Evolutionary conservation across 176 grass and related monocot genomes (phyloP).

Genomic region (Phragmites australis): DNA sequence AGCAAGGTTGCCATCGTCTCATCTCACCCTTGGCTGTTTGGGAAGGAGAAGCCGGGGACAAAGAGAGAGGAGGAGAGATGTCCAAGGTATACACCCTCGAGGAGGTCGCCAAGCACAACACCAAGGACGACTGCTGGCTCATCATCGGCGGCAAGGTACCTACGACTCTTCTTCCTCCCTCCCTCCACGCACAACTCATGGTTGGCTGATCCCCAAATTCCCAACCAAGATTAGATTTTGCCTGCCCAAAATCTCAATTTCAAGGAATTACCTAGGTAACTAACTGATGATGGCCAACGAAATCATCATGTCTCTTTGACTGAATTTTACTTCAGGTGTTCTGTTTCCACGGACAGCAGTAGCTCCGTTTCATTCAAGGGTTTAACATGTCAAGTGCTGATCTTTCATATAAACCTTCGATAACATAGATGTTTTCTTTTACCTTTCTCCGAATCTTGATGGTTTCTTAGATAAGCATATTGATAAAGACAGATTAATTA

Average conservation of each 20-base stretch:
- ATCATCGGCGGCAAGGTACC: constrained; percentile 76
- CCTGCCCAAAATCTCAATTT: background rate
- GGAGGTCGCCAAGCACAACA: constrained; percentile 71
- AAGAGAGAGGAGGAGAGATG: constrained; percentile 16
- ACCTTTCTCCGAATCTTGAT: background rate
- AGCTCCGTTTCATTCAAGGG: background rate
- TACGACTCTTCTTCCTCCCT: background rate
- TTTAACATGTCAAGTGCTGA: background rate
- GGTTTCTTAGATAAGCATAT: background rate
- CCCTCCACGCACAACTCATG: background rate
- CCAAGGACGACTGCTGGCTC: constrained; percentile 81
- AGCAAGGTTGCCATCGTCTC: background rate
- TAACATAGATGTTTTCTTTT: background rate
- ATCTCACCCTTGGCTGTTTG: background rate
- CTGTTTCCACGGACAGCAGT: background rate
- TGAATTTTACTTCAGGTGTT: background rate
- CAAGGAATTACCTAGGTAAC: background rate
- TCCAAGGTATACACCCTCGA: constrained; percentile 60
- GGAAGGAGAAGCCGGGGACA: background rate
- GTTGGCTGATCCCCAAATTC: background rate
- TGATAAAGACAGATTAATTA: background rate
- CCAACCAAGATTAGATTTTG: background rate
- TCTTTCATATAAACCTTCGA: background rate
- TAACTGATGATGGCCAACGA: background rate
- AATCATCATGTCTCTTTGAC: background rate